Conservation (phyloP, 192 early-diverging fungal species). For the Tieghemiomyces parasiticus region DNA sequence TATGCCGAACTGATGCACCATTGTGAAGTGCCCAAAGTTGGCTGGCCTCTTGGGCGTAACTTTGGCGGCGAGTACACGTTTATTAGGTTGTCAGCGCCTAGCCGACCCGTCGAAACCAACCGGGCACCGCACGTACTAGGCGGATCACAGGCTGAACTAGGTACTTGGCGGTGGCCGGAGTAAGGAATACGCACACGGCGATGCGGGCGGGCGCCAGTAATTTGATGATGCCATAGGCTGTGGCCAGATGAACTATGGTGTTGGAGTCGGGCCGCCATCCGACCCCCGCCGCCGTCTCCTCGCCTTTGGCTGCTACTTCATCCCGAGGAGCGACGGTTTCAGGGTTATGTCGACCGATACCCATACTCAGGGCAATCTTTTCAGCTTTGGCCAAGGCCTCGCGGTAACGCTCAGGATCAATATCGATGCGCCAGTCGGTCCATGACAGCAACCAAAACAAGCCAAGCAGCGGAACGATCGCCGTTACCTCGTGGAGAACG, state of each 20-base stretch:
- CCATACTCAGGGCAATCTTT: conserved; percentile 32
- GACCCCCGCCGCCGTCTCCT: too few relatives aligned
- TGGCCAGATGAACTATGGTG: conserved; percentile 64
- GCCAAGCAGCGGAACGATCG: conserved; percentile 57
- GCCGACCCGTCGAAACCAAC: too few relatives aligned
- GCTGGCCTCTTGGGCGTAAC: too few relatives aligned
- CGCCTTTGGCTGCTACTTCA: too few relatives aligned
- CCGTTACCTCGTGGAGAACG: conserved; percentile 80
- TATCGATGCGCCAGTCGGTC: conserved; percentile 38
- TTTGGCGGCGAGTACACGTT: too few relatives aligned
- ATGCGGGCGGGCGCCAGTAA: conserved; percentile 24
- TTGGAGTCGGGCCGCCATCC: too few relatives aligned
- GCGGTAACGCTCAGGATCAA: conserved; percentile 44
- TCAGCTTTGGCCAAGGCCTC: conserved; percentile 46
- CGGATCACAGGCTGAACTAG: too few relatives aligned
- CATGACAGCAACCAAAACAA: conserved; percentile 49
- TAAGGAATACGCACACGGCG: conserved; percentile 18
- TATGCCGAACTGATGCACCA: too few relatives aligned
- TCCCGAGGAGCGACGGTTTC: too few relatives aligned
- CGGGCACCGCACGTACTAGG: too few relatives aligned
- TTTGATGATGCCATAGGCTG: conserved; percentile 75
- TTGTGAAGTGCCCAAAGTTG: too few relatives aligned
- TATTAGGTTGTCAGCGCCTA: too few relatives aligned
- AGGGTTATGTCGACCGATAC: conserved; percentile 13
- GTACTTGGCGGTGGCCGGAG: conserved; percentile 13